These are phyloP conservation scores for Aureobasidium sp. DNA, from an alignment of 2,329 filamentous ascomycete genomes.

Conservation along the genomic window DNA sequence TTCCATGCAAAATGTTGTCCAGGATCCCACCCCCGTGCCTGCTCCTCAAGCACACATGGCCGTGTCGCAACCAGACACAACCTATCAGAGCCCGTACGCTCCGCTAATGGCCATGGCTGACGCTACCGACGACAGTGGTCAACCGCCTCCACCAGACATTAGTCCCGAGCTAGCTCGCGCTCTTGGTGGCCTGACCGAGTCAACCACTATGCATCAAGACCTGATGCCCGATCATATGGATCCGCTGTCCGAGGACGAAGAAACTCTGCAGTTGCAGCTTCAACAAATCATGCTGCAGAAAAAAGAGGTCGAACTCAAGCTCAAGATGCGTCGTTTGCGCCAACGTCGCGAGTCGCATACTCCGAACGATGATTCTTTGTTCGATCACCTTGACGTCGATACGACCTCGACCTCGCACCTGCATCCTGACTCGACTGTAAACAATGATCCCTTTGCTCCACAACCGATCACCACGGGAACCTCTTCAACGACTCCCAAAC, in stretches of 20 bases:
- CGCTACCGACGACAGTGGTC: slow-evolving; percentile 16
- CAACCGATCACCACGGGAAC: background rate
- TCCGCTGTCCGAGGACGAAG: slow-evolving; percentile 28
- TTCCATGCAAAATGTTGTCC: slow-evolving; percentile 19
- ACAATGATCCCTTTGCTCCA: slow-evolving; percentile 9
- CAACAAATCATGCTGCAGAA: slow-evolving; percentile 31
- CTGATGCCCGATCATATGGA: slow-evolving; percentile 11
- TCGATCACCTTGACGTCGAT: slow-evolving; percentile 1
- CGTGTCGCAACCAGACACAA: slow-evolving; percentile 13
- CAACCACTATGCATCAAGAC: slow-evolving; percentile 8
- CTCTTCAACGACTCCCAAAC: slow-evolving; percentile 11
- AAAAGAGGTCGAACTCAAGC: slow-evolving; percentile 31
- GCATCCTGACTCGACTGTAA: slow-evolving; percentile 4
- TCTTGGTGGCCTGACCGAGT: slow-evolving; percentile 6
- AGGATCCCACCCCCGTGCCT: slow-evolving; percentile 1
- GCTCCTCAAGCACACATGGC: background rate
- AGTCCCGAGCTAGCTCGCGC: slow-evolving; percentile 15
- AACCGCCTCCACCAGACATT: slow-evolving; percentile 18
- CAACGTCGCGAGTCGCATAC: slow-evolving; percentile 7
- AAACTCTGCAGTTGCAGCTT: slow-evolving; percentile 30
- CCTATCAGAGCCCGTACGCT: slow-evolving; percentile 30
- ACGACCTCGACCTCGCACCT: background rate
- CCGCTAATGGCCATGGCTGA: slow-evolving; percentile 23
- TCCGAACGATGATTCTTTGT: slow-evolving; percentile 7
- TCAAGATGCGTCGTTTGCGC: slow-evolving; percentile 29